Evolutionary conservation across 805 yeast genomes (phyloP).

Genomic region (Ascoidea asiatica): DNA sequence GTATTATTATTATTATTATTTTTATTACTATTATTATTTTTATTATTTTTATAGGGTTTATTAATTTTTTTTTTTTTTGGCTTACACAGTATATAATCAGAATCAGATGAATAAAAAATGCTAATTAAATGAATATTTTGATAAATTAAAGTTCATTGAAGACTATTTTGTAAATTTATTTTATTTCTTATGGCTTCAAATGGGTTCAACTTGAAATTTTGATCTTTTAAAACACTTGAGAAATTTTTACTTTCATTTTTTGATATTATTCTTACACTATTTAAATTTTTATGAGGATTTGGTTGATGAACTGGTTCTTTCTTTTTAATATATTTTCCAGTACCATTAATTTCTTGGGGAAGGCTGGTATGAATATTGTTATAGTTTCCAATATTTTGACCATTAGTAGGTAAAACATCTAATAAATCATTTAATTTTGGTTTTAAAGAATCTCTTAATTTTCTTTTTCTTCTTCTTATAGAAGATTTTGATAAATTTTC

Average conservation of each 20-base stretch:
- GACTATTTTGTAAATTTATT: not conserved
- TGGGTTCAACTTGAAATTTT: not conserved
- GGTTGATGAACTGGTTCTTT: not conserved
- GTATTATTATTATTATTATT: no score
- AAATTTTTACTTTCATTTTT: not conserved
- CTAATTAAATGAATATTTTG: no score
- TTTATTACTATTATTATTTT: no score
- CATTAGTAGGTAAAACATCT: slow-evolving; percentile 26
- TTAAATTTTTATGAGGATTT: not conserved
- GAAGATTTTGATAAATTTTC: slow-evolving; percentile 54
- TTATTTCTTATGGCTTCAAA: not conserved
- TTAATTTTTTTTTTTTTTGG: no score
- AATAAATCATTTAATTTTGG: slow-evolving; percentile 57
- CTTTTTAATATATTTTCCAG: no score
- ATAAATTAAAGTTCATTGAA: no score
- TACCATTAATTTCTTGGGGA: not conserved
- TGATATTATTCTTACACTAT: not conserved
- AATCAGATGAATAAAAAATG: no score
- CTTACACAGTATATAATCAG: no score
- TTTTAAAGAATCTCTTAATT: slow-evolving; percentile 44
- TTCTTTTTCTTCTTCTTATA: slow-evolving; percentile 48
- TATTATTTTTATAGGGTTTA: no score
- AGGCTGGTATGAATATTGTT: no score
- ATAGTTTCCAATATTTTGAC: no score
- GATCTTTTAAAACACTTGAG: not conserved